These are phyloP conservation scores for Nakaseomyces kungkrabaensis DNA, from an alignment of 1,139 yeast genomes.

Conservation along the genomic window DNA sequence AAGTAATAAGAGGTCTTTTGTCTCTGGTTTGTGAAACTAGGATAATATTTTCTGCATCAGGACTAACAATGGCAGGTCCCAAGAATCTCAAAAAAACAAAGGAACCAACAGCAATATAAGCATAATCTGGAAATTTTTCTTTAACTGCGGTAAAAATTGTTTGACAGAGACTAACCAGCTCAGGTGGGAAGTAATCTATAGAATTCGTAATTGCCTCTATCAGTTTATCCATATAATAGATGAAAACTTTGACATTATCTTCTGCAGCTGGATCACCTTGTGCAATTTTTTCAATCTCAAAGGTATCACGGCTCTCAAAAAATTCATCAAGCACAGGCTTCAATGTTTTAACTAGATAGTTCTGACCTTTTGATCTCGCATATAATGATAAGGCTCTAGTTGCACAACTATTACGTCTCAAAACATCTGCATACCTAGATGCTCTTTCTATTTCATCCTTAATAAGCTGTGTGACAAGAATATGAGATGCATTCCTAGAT, in stretches of 20 bases:
- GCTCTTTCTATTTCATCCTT: slow-evolving; percentile 55
- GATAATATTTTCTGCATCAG: slow-evolving; percentile 55
- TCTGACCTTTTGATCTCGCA: slow-evolving; percentile 55
- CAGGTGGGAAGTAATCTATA: slow-evolving; percentile 51
- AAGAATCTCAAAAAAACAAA: slow-evolving; percentile 74
- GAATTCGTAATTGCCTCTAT: slow-evolving; percentile 55
- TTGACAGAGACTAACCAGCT: slow-evolving; percentile 64
- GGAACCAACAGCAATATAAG: slow-evolving; percentile 71
- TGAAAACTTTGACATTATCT: slow-evolving; percentile 41
- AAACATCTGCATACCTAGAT: slow-evolving; percentile 56
- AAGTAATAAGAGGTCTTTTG: slow-evolving; percentile 64
- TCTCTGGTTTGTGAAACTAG: slow-evolving; percentile 35
- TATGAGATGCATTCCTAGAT: slow-evolving; percentile 42
- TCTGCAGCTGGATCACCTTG: slow-evolving; percentile 33
- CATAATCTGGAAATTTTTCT: slow-evolving; percentile 52
- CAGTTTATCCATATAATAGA: slow-evolving; percentile 46
- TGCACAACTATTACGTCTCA: slow-evolving; percentile 74
- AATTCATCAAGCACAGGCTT: slow-evolving; percentile 49
- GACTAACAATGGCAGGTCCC: slow-evolving; percentile 87
- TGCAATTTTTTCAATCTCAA: slow-evolving; percentile 55
- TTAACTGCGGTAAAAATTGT: slow-evolving; percentile 60
- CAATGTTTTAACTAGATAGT: slow-evolving; percentile 45
- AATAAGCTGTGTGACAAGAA: slow-evolving; percentile 48
- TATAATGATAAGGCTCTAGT: slow-evolving; percentile 66
- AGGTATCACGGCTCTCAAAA: slow-evolving; percentile 39